A percentile compares a stretch with the other conserved stretches of the same genome.
Evolutionary conservation across 306 rosid species (phyloP).

Genomic region (Citrullus amarus): DNA sequence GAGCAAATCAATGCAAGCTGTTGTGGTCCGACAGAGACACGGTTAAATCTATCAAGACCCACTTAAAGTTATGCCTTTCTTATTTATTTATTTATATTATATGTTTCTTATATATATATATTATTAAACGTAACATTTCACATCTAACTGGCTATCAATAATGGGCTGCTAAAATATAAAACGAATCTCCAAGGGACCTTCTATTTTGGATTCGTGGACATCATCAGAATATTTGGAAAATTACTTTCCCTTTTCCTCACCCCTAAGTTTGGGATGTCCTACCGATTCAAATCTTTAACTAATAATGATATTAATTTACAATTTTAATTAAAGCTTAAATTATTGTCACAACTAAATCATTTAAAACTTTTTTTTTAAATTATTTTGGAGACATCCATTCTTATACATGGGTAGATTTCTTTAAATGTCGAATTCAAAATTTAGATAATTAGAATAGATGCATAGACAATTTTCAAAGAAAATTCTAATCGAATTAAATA

Average conservation of each 20-base stretch:
- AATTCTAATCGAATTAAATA: too few species aligned
- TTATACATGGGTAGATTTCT: too few species aligned
- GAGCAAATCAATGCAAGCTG: not conserved
- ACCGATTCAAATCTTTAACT: too few species aligned
- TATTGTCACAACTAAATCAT: too few species aligned
- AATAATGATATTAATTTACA: too few species aligned
- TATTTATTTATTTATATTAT: not conserved
- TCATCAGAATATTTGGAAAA: not conserved
- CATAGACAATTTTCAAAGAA: too few species aligned
- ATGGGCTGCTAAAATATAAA: conserved; percentile 1
- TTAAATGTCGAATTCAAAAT: too few species aligned
- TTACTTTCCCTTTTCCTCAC: not conserved
- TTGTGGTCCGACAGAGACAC: not conserved
- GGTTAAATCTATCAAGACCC: not conserved
- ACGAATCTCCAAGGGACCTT: conserved; percentile 1
- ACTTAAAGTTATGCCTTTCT: not conserved
- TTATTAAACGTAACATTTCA: not conserved
- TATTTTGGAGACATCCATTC: too few species aligned
- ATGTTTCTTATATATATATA: not conserved
- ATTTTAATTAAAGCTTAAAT: too few species aligned
- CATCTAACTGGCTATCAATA: not conserved
- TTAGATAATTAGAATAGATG: too few species aligned
- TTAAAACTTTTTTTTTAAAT: too few species aligned
- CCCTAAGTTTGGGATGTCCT: too few species aligned
- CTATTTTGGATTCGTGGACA: not conserved